These are phyloP conservation scores for Colletotrichum sp. DNA, from an alignment of 2,329 filamentous ascomycete genomes.

Conservation along the genomic window DNA sequence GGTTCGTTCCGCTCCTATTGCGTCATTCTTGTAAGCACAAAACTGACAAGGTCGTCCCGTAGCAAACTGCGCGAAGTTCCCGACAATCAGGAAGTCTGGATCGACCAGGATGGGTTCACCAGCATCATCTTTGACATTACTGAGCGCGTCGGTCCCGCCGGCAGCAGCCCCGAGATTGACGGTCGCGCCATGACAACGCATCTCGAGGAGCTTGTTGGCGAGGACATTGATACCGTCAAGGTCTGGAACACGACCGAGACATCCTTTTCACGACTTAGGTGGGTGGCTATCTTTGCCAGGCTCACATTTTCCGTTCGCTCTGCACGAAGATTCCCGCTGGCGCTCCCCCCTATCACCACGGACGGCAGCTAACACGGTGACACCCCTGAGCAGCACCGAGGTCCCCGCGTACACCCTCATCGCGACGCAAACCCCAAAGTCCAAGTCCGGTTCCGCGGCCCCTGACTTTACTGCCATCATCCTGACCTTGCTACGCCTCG, in stretches of 20 bases:
- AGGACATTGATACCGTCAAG: slow-evolving; percentile 66
- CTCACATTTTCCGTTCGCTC: background rate
- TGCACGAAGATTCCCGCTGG: background rate
- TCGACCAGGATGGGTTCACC: slow-evolving; percentile 83
- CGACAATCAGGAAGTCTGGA: slow-evolving; percentile 91
- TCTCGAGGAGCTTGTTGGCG: slow-evolving; percentile 71
- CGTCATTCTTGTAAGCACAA: background rate
- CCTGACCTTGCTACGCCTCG: slow-evolving; percentile 78
- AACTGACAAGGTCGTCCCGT: background rate
- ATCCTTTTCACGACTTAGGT: slow-evolving; percentile 61
- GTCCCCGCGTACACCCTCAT: slow-evolving; percentile 73
- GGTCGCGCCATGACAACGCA: slow-evolving; percentile 74
- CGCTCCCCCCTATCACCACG: background rate
- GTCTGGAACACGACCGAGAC: slow-evolving; percentile 71
- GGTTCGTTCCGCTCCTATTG: slow-evolving; percentile 49
- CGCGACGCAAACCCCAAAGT: slow-evolving; percentile 61
- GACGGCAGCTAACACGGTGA: slow-evolving; percentile 10
- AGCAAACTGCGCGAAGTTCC: slow-evolving; percentile 78
- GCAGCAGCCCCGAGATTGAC: slow-evolving; percentile 64
- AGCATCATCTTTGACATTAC: slow-evolving; percentile 91
- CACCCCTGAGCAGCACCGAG: slow-evolving; percentile 38
- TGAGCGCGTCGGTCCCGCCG: slow-evolving; percentile 71
- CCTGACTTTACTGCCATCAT: slow-evolving; percentile 77
- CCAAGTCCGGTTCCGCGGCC: slow-evolving; percentile 39
- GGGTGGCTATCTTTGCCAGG: slow-evolving; percentile 27